Evolutionary conservation across 139 green algal species (phyloP), one percentile per base, ranked within the genome.

Genomic region (Haematococcus sp.): DNA sequence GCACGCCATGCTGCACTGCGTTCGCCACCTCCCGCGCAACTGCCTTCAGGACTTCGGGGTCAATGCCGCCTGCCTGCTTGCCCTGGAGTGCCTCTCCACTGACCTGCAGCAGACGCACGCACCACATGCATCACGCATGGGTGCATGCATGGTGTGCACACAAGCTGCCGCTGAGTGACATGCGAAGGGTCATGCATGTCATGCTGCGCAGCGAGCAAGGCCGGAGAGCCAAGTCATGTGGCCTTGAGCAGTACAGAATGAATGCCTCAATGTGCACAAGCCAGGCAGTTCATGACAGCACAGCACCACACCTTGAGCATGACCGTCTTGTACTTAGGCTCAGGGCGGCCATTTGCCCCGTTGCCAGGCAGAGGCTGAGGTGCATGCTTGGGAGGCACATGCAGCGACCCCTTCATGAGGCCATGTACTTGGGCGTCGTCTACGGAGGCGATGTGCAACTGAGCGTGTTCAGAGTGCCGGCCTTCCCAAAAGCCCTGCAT

Each of bases 31-130:
- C 94, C 19, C 83, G 73, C 16, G 96, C 94, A 0, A 98, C 85
- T 11, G 74, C 63, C 25, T 90, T 66, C 27, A 99, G 83, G 19
- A 98, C 90, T 30, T 71, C 33, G 1, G 93, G 87, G 80, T 98
- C 94, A 11, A 99, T 89, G 25, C 97, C 96, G 84, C 92, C 92
- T 27, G 84, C 87, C 55, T 84, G 73, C 15, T 78, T 75, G 63
- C 95, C 95, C 69, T 92, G 80, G 54, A 99, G 83, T 27, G 95
- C 95, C 78, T 99, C 95, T 4, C 95, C 95, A 72, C 86, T 95
- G 52, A 99, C 76, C 74, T 97, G 97, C 15, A 11, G 40, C 40
- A 49, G 7, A 11, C n/a, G n/a, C n/a, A n/a, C n/a, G n/a, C n/a
- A n/a, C n/a, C n/a, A 11, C 7, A 95, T 87, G 71, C 3, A 77